Evolutionary conservation across 805 yeast species (phyloP), one percentile per base, ranked within the genome.

Genomic region (Vanderwaltozyma tropicalis): DNA sequence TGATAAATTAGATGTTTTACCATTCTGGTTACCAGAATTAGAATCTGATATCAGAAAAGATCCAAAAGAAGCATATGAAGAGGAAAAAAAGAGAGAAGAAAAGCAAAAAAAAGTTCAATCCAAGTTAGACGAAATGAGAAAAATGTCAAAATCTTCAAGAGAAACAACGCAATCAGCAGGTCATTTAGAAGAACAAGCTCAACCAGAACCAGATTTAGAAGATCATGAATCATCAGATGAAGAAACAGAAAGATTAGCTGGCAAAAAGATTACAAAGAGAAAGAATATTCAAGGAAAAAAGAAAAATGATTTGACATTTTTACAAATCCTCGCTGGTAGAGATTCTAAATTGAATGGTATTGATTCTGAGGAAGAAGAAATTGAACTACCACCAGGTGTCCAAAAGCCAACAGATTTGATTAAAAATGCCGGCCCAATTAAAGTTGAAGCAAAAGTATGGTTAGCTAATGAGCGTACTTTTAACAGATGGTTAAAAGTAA

Each of bases 391-490:
- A 11, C 77, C 82, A 2, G 97, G 97, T 13, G 97, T 89, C 16
- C 68, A 69, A 32, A 83, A 80, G 54, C 98, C 98, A 39, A 75
- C 72, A 19, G 66, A 70, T 24, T 74, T 83, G 62, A 70, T 89
- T 50, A 83, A 88, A 54, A 87, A 87, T 58, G 79, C 88, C 20
- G 95, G 96, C 7, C 92, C 96, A 1, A 75, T 87, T 39, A 87
- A 83, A 62, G 88, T 92, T 41, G 98, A 92, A 66, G 94, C 97
- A 22, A 92, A 92, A 57, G 98, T 92, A 12, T 92, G 97, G 96
- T 70, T 92, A 46, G 98, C 98, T 21, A 92, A 92, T 56, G 98
- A 92, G 66, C 80, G 98, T 61, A 92, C 98, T 3, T 89, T 88
- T 66, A 80, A 85, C 67, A 75, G 94, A 61, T 92, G 98, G 98